These are phyloP conservation scores for Sphagnum magellanicum DNA, from an alignment of 228 moss, liverwort and hornwort genomes.

Conservation along the genomic window DNA sequence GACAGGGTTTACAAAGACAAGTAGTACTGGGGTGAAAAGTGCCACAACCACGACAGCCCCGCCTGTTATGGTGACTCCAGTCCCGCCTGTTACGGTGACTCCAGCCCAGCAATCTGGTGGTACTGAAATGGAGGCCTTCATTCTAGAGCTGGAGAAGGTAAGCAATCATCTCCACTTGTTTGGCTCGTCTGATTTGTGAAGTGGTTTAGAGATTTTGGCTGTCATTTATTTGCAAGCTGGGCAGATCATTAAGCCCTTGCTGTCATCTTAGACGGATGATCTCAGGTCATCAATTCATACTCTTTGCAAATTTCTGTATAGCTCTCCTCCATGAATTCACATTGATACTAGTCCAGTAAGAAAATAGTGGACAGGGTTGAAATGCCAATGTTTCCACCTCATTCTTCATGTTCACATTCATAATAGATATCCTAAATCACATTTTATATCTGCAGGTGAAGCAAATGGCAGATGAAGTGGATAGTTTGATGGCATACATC, in stretches of 20 bases:
- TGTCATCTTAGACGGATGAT: too few species aligned
- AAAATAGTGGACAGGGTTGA: too few species aligned
- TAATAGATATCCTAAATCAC: neutral
- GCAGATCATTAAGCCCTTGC: too few species aligned
- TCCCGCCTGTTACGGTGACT: constrained; percentile 22
- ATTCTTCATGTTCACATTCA: too few species aligned
- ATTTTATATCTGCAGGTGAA: constrained; percentile 42
- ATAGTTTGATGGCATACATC: constrained; percentile 74
- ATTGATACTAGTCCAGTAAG: too few species aligned
- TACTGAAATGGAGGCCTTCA: constrained; percentile 82
- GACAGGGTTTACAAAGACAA: constrained; percentile 25
- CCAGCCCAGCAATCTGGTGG: constrained; percentile 47
- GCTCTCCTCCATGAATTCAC: too few species aligned
- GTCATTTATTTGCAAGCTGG: too few species aligned
- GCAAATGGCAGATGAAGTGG: constrained; percentile 74
- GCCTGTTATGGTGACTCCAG: constrained; percentile 21
- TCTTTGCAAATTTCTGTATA: too few species aligned
- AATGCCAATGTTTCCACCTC: too few species aligned
- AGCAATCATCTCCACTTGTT: constrained; percentile 6
- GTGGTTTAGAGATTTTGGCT: too few species aligned
- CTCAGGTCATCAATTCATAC: too few species aligned
- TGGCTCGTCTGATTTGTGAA: neutral
- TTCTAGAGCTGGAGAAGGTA: constrained; percentile 77
- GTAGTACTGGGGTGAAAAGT: constrained; percentile 14
- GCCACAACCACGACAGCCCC: constrained; percentile 27